Base-by-base conservation (phyloP, 805 yeast genomes). In the Lipomyces kockii region DNA sequence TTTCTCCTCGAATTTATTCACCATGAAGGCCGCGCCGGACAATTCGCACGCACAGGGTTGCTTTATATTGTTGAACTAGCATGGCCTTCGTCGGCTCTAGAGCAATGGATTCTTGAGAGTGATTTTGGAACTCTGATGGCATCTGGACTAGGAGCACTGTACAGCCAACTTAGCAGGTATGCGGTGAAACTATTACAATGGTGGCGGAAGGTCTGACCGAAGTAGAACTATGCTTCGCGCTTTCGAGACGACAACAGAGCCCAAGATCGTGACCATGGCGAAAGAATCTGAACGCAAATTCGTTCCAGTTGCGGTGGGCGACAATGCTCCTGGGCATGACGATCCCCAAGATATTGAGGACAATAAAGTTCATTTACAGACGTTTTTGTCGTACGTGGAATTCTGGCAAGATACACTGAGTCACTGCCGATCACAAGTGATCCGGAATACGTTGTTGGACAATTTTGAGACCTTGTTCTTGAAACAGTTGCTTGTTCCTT, bases 121-220 rank as follows among this genome's bases (percentile, higher is more conserved):
- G 77, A 76, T 61, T 69, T 75, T 53, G 72, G 74, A 14, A 73
- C 77, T 6, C 65, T 76, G 32, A 64, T 76, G 64, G 76, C 75
- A 1, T 76, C 78, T 7, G 76, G 78, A 2, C 64, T 76, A n/a
- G 76, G 77, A 3, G 78, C 78, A 2, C 56, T 76, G 22, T 73
- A 71, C 51, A 71, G 73, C 35, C 75, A 73, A 46, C 57, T 72
- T 4, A 71, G 68, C 55, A 54, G 74, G 64, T 67, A 65, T 17
- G 72, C 46, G 27, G 17, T 17, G 37, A 11, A 34, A 49, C 11
- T 14, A 39, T 53, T 7, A 25, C 8, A 8, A 11, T 39, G 20
- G 29, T 6, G 29, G 46, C 6, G 17, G 22, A 20, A 9, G 39
- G 9, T 2, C 49, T 63, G 12, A 27, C 39, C 8, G 54, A 22